Evolutionary conservation across 2,329 filamentous ascomycete species (phyloP).

Genomic region (Apiospora rasikravindrae): DNA sequence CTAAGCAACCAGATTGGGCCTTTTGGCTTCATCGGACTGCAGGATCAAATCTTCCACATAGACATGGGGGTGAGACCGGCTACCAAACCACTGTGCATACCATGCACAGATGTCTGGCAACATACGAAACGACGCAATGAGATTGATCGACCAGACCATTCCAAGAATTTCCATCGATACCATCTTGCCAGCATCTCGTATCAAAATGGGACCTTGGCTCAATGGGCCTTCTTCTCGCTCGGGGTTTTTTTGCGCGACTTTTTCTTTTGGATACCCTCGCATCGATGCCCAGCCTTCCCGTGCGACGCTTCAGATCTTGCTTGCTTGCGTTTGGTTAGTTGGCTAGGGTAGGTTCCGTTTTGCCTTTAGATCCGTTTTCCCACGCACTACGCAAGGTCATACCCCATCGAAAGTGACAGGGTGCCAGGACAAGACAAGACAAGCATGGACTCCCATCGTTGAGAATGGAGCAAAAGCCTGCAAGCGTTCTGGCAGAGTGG

Average conservation of each 20-base stretch:
- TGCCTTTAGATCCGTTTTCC: slow-evolving; percentile 4
- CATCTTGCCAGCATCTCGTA: not conserved
- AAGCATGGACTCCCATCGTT: not conserved
- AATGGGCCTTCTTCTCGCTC: not conserved
- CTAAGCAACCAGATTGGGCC: not conserved
- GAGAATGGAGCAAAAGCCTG: not conserved
- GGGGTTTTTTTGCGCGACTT: slow-evolving; percentile 3
- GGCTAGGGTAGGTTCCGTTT: not conserved
- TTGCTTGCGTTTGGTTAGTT: not conserved
- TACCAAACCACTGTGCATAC: not conserved
- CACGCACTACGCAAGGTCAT: not conserved
- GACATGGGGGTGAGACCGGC: not conserved
- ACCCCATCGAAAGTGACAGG: slow-evolving; percentile 14
- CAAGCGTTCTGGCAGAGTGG: not conserved
- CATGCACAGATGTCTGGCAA: slow-evolving; percentile 3
- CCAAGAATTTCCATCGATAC: not conserved
- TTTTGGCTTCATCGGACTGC: not conserved
- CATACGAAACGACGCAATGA: slow-evolving; percentile 5
- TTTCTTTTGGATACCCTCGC: not conserved
- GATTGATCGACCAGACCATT: slow-evolving; percentile 7
- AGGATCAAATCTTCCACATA: no score
- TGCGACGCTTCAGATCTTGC: slow-evolving; percentile 15
- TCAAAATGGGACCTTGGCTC: slow-evolving; percentile 11
- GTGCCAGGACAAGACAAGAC: slow-evolving; percentile 11
- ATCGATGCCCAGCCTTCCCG: slow-evolving; percentile 12